Evolutionary conservation across 2,329 filamentous ascomycete species (phyloP), one percentile per base, ranked within the genome.

Genomic region (Ceratocystiopsis minuta): DNA sequence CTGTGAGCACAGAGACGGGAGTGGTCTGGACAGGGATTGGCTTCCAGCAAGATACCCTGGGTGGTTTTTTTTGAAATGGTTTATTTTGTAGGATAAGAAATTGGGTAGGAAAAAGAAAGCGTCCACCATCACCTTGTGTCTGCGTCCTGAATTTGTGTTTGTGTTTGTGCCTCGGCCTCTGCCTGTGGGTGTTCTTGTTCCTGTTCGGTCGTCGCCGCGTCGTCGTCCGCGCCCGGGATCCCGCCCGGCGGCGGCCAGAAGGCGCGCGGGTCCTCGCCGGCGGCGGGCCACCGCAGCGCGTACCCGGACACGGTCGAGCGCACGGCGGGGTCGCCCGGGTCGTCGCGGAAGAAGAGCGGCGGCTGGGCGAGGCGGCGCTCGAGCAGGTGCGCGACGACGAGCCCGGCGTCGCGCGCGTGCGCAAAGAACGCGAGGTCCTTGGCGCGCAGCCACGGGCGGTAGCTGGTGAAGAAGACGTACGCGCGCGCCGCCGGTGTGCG

Each of bases 391-490:
- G 78, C 77, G 3, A 94, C 86, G 15, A 60, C 60, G 46, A 95
- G 81, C 0, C 85, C 86, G 39, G 65, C 68, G 40, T 72, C 70
- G 45, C 72, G 66, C 5, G 79, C 82, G 44, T 86, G 54, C 39
- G 86, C 80, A 55, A 95, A 95, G 63, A 95, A 95, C 4, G 70
- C 72, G 56, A 93, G 66, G 53, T 94, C 90, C 58, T 85, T 81
- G 48, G 86, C 71, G 52, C 81, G 67, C 54, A 95, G 65, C 87
- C 87, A 95, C 2, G 88, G 87, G 48, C 90, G 70, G 60, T 96
- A 94, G 16, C 84, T 87, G 0, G 87, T 93, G 63, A 95, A 96
- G 58, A 95, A 92, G 9, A 95, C 86, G 52, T 87, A 72, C 2
- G 86, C 85, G 42, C 68, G 68, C 39, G 78, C 73, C 2, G 63